These are phyloP conservation scores for Parsonsia alboflavescens DNA, from an alignment of 257 asterid species.

Conservation along the genomic window DNA sequence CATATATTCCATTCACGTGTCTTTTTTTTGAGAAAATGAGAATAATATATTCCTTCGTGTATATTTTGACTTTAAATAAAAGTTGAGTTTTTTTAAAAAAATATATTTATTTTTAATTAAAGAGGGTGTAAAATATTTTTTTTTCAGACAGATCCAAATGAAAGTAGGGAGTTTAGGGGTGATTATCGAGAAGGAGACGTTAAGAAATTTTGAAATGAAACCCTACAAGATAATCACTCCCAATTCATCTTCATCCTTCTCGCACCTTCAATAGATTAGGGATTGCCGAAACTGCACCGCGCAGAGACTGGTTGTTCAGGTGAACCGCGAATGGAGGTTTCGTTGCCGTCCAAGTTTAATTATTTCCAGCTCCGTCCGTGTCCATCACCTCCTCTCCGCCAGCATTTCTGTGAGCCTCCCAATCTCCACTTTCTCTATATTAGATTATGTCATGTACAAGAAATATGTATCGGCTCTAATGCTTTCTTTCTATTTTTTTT, in stretches of 20 bases:
- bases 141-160: too few species aligned
- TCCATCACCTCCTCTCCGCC: constrained; percentile 11
- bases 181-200: not conserved
- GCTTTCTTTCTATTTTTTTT: not conserved
- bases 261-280: not conserved
- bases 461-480: not conserved
- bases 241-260: not conserved
- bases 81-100: too few species aligned
- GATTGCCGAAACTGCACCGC: not conserved
- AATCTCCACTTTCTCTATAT: not conserved
- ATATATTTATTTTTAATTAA: too few species aligned
- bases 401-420: constrained; percentile 12
- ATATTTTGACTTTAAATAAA: too few species aligned
- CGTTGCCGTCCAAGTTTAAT: constrained; percentile 13
- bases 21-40: too few species aligned
- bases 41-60: too few species aligned
- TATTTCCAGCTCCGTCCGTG: constrained; percentile 12
- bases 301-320: not conserved
- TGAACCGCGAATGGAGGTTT: constrained; percentile 19
- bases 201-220: not conserved
- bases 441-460: not conserved
- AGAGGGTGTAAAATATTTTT: too few species aligned
- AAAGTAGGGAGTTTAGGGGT: too few species aligned
- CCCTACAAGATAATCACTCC: not conserved
- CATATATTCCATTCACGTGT: too few species aligned